Evolutionary conservation across 495 filamentous ascomycete species (phyloP).

Genomic region (Parathielavia appendiculata): DNA sequence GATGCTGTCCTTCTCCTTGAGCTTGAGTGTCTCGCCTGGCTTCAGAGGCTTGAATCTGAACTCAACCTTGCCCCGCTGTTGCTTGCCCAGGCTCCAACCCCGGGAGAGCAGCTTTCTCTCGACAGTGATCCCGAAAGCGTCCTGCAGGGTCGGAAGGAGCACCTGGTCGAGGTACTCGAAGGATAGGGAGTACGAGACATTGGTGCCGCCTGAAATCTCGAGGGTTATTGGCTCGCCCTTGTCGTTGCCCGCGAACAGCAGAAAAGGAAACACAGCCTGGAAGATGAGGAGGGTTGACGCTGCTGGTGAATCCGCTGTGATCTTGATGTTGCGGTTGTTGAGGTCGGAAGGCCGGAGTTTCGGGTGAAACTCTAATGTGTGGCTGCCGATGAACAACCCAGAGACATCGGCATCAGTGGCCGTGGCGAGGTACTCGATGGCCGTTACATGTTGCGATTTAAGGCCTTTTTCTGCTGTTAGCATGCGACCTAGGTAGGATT

Average conservation of each 20-base stretch:
- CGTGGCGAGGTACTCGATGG: slow-evolving; percentile 59
- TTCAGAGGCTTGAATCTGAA: slow-evolving; percentile 54
- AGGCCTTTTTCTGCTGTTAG: slow-evolving; percentile 45
- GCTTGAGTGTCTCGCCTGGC: slow-evolving; percentile 40
- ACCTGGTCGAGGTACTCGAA: slow-evolving; percentile 77
- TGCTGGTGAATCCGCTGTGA: slow-evolving; percentile 40
- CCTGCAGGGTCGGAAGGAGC: slow-evolving; percentile 61
- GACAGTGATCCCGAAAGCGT: slow-evolving; percentile 56
- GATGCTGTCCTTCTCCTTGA: slow-evolving; percentile 31
- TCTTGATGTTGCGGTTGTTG: slow-evolving; percentile 36
- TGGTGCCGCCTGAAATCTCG: slow-evolving; percentile 71
- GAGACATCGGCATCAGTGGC: slow-evolving; percentile 56
- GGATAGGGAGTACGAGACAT: slow-evolving; percentile 64
- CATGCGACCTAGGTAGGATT: neutral
- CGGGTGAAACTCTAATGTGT: slow-evolving; percentile 50
- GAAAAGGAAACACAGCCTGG: slow-evolving; percentile 75
- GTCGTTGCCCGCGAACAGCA: slow-evolving; percentile 54
- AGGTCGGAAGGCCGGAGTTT: slow-evolving; percentile 36
- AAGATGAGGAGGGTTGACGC: slow-evolving; percentile 65
- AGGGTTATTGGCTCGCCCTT: slow-evolving; percentile 45
- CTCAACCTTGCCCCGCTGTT: slow-evolving; percentile 52
- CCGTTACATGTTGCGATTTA: slow-evolving; percentile 69
- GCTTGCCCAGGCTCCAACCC: slow-evolving; percentile 62
- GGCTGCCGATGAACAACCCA: slow-evolving; percentile 53
- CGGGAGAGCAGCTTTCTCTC: slow-evolving; percentile 51